phyloP scores from a whole-genome alignment of 768 basidiomycete genomes.

The Hygrophoropsis aurantiaca region DNA sequence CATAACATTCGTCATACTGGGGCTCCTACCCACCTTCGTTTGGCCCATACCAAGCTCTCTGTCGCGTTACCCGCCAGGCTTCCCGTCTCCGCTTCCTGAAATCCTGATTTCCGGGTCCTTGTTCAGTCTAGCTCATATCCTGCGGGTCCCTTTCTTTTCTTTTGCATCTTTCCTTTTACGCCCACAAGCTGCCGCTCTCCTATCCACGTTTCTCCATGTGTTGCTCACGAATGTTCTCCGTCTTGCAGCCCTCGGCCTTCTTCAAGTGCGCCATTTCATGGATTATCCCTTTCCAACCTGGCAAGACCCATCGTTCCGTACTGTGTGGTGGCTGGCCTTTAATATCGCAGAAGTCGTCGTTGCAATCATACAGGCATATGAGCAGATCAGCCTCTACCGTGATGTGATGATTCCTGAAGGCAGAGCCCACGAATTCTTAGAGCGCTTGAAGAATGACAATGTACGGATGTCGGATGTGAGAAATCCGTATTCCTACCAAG shows the following conservation, averaged over 20 bases:
- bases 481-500: conserved; percentile 8
- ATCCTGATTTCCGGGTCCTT: conserved; percentile 58
- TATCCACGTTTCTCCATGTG: conserved; percentile 46
- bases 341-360: conserved; percentile 66
- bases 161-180: conserved; percentile 33
- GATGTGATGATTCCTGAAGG: conserved; percentile 60
- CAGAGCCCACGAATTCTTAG: conserved; percentile 40
- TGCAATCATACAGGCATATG: conserved; percentile 70
- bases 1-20: conserved; percentile 49
- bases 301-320: conserved; percentile 55
- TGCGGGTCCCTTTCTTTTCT: conserved; percentile 30
- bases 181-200: conserved; percentile 29
- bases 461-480: conserved; percentile 8
- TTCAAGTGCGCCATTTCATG: conserved; percentile 48
- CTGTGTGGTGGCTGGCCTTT: conserved; percentile 77
- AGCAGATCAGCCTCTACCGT: conserved; percentile 62
- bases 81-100: conserved; percentile 68
- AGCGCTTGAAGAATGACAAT: conserved; percentile 20
- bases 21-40: conserved; percentile 46
- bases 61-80: conserved; percentile 45
- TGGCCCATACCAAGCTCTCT: conserved; percentile 40
- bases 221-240: conserved; percentile 54
- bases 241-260: conserved; percentile 51
- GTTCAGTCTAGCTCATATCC: conserved; percentile 36
- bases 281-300: conserved; percentile 47